phyloP scores from a whole-genome alignment of 768 basidiomycete genomes.

The Mycena epipterygia region DNA sequence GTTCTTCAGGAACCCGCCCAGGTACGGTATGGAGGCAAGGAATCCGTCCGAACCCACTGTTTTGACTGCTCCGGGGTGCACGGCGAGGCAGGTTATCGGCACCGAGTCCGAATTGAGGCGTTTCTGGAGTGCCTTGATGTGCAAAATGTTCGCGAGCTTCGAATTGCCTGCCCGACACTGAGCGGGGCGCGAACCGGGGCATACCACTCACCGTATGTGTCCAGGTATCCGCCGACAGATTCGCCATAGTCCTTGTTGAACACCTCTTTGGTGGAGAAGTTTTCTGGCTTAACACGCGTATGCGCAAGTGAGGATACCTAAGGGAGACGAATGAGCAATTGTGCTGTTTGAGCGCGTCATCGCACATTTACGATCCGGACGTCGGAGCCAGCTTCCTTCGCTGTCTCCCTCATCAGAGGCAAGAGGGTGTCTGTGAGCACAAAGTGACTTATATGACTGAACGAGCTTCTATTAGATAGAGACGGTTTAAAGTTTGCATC shows the following conservation, averaged over 20 bases:
- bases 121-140: conserved; percentile 56
- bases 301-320: conserved; percentile 35
- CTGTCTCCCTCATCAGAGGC: background rate
- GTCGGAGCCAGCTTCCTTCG: background rate
- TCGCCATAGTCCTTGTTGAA: conserved; percentile 35
- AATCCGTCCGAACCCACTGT: conserved; percentile 29
- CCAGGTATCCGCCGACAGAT: background rate
- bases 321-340: background rate
- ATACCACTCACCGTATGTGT: conserved; percentile 31
- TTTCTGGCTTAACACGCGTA: conserved; percentile 6
- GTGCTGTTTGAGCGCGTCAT: background rate
- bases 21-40: background rate
- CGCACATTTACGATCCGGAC: conserved; percentile 49
- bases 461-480: background rate
- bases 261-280: conserved; percentile 34
- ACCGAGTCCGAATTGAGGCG: conserved; percentile 46
- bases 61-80: conserved; percentile 47
- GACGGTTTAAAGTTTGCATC: too few relatives aligned
- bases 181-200: background rate
- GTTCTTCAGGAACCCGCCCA: conserved; percentile 35
- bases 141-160: conserved; percentile 39
- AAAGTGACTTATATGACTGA: background rate
- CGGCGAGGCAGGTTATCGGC: conserved; percentile 41
- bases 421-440: background rate
- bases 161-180: conserved; percentile 15